Base-by-base conservation (phyloP, 768 basidiomycete genomes). In the Boletus patriciae region DNA sequence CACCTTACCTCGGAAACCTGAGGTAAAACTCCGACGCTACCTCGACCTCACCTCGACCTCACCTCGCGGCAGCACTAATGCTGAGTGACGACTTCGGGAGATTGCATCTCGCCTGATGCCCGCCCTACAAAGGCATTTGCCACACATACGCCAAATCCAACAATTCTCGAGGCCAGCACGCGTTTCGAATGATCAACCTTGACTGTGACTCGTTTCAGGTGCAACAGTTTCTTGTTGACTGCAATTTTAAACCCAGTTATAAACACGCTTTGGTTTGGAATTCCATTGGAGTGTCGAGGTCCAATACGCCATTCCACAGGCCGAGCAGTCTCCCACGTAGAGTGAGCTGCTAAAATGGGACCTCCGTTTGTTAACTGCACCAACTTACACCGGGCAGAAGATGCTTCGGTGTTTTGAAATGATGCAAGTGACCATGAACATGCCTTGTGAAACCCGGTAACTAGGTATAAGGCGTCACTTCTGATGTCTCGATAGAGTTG, bases 361-460 rank as follows among this genome's bases (percentile, higher is more conserved):
- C 21, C 27, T 7, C 34, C 4, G 13, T 9, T 25, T 2, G 36
- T 47, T 10, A 18, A 25, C 4, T 25, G 25, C 25, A 25, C 4
- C 25, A 25, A 25, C 15, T 11, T 34, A 21, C 49, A 25, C 25
- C 47, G 31, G 5, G 42, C 16, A 5, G 23, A 36, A 16, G 44
- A 34, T 10, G 19, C n/a, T 4, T 29, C 16, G 3, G 27, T 6
- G 21, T 27, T 27, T 8, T 5, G n/a, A n/a, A 58, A 60, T 16
- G 58, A 46, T 10, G 66, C 67, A n/a, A 66, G 59, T n/a, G 64
- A 66, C 66, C 68, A 73, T 0, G 62, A 62, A 4, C 21, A 13
- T 27, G 50, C 37, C 18, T 47, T 38, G 16, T 43, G 46, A n/a
- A 47, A 23, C 3, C 52, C 52, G n/a, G 43, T 69, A 23, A 71